Evolutionary conservation across 768 basidiomycete species (phyloP).

Genomic region (Mycena sanguinolenta): DNA sequence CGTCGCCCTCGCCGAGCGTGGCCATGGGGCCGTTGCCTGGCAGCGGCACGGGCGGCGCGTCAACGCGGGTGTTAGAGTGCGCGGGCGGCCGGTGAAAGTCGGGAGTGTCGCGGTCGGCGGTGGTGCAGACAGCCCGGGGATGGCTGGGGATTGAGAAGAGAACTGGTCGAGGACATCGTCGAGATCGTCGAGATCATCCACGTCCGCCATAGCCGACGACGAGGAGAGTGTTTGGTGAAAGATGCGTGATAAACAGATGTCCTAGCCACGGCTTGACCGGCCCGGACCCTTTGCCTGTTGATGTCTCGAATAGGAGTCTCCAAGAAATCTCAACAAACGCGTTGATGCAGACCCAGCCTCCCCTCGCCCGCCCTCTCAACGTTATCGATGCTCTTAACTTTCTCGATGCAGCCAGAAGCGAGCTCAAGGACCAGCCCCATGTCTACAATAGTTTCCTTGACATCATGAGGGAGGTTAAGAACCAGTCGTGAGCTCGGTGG

Average conservation of each 20-base stretch:
- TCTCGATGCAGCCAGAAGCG: conserved; percentile 91
- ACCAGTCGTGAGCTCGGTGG: conserved; percentile 72
- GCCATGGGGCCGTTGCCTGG: conserved; percentile 42
- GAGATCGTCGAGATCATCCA: conserved; percentile 77
- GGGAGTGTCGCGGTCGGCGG: conserved; percentile 47
- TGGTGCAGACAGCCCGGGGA: conserved; percentile 49
- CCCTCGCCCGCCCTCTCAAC: conserved; percentile 79
- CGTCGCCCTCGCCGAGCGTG: conserved; percentile 50
- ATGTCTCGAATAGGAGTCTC: too few species aligned
- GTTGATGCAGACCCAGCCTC: conserved; percentile 46
- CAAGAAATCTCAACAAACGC: too few species aligned
- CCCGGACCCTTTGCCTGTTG: too few species aligned
- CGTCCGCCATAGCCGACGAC: too few species aligned
- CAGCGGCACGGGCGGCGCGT: conserved; percentile 56
- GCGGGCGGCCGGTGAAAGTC: conserved; percentile 50
- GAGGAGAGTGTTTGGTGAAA: too few species aligned
- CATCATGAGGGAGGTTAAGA: conserved; percentile 99
- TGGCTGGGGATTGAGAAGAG: too few species aligned
- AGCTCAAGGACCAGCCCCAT: conserved; percentile 93
- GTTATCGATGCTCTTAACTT: conserved; percentile 95
- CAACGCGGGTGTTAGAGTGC: conserved; percentile 65
- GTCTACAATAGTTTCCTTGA: conserved; percentile 95
- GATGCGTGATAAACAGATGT: too few species aligned
- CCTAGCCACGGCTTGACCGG: too few species aligned
- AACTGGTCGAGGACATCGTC: conserved; percentile 70